These are phyloP conservation scores for Yueomyces sp. DNA, from an alignment of 805 yeast species.

Conservation along the genomic window DNA sequence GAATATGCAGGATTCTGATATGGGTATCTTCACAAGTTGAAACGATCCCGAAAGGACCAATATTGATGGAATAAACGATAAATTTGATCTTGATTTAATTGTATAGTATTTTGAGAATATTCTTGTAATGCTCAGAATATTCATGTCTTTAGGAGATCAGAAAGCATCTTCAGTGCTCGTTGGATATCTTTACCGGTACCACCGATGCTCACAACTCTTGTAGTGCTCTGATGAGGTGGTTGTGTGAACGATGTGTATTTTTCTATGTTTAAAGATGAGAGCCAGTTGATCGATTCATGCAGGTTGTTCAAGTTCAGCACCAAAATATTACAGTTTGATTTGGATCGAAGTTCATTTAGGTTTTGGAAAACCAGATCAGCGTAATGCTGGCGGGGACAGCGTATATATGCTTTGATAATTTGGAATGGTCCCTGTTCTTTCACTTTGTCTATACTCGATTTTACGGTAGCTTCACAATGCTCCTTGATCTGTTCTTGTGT, in stretches of 20 bases:
- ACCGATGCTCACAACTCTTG: slow-evolving; percentile 20
- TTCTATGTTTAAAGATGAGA: slow-evolving; percentile 12
- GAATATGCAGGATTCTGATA: too few species aligned
- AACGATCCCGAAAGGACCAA: too few species aligned
- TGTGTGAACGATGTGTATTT: slow-evolving; percentile 11
- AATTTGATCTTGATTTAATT: too few species aligned
- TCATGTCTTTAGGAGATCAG: slow-evolving; percentile 2
- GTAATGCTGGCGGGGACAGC: slow-evolving; percentile 20
- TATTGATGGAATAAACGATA: too few species aligned
- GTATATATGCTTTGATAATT: slow-evolving; percentile 21
- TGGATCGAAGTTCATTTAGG: slow-evolving; percentile 19
- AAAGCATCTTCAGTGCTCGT: slow-evolving; percentile 15
- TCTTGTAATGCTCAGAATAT: too few species aligned
- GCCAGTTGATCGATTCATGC: slow-evolving; percentile 23
- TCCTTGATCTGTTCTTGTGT: slow-evolving; percentile 20
- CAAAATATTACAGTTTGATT: slow-evolving; percentile 23
- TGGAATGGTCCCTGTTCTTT: slow-evolving; percentile 19
- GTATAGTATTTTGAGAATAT: too few species aligned
- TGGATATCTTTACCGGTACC: slow-evolving; percentile 22
- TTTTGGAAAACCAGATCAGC: slow-evolving; percentile 16
- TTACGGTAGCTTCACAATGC: slow-evolving; percentile 18
- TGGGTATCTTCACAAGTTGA: too few species aligned
- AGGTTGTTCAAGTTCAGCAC: slow-evolving; percentile 21
- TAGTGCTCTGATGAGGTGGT: slow-evolving; percentile 21
- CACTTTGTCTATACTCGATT: slow-evolving; percentile 15